Percentiles rank a stretch among this genome's conserved stretches.
Conservation (phyloP, 495 filamentous ascomycete species). For the Copromyces sp. region DNA sequence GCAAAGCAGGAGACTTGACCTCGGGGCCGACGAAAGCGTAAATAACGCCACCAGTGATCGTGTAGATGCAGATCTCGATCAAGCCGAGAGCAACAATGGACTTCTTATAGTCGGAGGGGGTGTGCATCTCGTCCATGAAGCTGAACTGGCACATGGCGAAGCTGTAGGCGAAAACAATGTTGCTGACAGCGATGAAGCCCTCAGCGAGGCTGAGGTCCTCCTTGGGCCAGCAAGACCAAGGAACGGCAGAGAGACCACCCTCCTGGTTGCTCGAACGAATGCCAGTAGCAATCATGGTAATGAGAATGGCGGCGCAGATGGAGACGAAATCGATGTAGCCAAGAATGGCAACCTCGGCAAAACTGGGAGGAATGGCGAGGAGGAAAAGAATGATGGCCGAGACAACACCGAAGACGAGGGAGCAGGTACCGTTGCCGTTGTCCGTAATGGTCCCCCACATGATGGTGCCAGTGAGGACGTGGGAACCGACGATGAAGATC, state of each 20-base stretch:
- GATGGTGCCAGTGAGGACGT: slow-evolving; percentile 64
- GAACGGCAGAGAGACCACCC: slow-evolving; percentile 23
- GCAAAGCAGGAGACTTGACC: slow-evolving; percentile 61
- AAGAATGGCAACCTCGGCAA: slow-evolving; percentile 49
- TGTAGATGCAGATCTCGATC: slow-evolving; percentile 59
- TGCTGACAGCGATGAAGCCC: slow-evolving; percentile 56
- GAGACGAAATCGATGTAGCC: slow-evolving; percentile 52
- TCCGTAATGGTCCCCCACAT: slow-evolving; percentile 56
- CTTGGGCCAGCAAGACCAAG: slow-evolving; percentile 36
- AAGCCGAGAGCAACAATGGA: slow-evolving; percentile 54
- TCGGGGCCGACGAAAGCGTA: slow-evolving; percentile 62
- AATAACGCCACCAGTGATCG: slow-evolving; percentile 54
- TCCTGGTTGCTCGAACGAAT: slow-evolving; percentile 31
- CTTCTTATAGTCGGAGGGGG: slow-evolving; percentile 55
- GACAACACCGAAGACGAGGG: slow-evolving; percentile 55
- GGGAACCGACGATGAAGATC: slow-evolving; percentile 66
- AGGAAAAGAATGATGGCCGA: slow-evolving; percentile 53
- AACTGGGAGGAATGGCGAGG: slow-evolving; percentile 49
- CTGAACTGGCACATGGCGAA: slow-evolving; percentile 65
- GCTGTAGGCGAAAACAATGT: slow-evolving; percentile 66
- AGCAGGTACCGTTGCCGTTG: slow-evolving; percentile 54
- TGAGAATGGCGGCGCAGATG: slow-evolving; percentile 53
- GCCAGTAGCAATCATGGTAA: slow-evolving; percentile 59
- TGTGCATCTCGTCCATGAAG: slow-evolving; percentile 69
- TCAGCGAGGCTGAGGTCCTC: slow-evolving; percentile 27